Conservation (phyloP, 495 filamentous ascomycete genomes). For the Alectoria sarmentosa region DNA sequence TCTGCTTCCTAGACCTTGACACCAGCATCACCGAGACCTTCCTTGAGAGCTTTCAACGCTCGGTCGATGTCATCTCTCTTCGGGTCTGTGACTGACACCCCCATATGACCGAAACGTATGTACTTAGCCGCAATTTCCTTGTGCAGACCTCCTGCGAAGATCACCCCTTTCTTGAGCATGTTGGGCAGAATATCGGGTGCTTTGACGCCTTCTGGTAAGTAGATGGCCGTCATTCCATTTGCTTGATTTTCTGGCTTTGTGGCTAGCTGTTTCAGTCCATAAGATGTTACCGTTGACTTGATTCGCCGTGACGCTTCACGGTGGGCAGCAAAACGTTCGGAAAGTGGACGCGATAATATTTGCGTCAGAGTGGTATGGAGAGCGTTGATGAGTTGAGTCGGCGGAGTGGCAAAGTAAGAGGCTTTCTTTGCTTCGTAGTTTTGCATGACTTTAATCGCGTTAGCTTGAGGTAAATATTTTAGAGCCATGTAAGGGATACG, state of each 20-base stretch:
- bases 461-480: background rate
- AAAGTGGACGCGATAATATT: slow-evolving; percentile 69
- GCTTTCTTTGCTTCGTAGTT: slow-evolving; percentile 97
- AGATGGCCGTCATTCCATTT: slow-evolving; percentile 96
- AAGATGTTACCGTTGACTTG: slow-evolving; percentile 68
- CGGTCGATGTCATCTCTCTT: slow-evolving; percentile 65
- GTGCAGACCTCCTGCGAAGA: slow-evolving; percentile 93
- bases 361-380: slow-evolving; percentile 88
- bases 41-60: slow-evolving; percentile 70
- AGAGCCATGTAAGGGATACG: slow-evolving; percentile 18
- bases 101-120: slow-evolving; percentile 88
- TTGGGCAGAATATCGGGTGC: slow-evolving; percentile 77
- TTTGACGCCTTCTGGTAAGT: slow-evolving; percentile 76
- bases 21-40: slow-evolving; percentile 58
- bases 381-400: slow-evolving; percentile 88
- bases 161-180: slow-evolving; percentile 79
- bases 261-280: slow-evolving; percentile 83
- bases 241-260: slow-evolving; percentile 81
- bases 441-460: slow-evolving; percentile 64
- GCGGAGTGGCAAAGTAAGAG: slow-evolving; percentile 95
- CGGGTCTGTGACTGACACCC: slow-evolving; percentile 66
- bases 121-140: slow-evolving; percentile 72
- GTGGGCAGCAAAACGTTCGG: slow-evolving; percentile 75
- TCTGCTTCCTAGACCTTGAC: slow-evolving; percentile 4
- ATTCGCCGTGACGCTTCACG: slow-evolving; percentile 66